Evolutionary conservation across 1,284 basidiomycete species (phyloP).

Genomic region (Microstroma glucosiphilum): DNA sequence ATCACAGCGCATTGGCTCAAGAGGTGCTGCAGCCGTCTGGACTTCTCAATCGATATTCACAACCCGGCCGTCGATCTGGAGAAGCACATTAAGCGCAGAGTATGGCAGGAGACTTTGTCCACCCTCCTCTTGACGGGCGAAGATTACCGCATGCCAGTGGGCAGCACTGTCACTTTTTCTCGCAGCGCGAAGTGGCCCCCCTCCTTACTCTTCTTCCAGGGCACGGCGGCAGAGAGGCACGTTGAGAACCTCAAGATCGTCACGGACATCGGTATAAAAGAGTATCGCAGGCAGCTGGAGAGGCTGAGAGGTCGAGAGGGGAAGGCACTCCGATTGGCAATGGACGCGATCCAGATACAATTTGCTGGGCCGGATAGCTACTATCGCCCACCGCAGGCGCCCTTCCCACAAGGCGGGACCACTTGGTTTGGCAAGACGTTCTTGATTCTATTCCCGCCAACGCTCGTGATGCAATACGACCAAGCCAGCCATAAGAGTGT

Average conservation of each 20-base stretch:
- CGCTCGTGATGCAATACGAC: constrained; percentile 64
- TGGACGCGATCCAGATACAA: constrained; percentile 27
- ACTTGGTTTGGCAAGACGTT: constrained; percentile 58
- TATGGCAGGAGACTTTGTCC: constrained; percentile 76
- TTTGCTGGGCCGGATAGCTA: constrained; percentile 42
- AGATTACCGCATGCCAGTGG: constrained; percentile 61
- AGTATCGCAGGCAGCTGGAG: constrained; percentile 22
- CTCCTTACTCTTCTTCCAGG: constrained; percentile 65
- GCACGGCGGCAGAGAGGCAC: constrained; percentile 66
- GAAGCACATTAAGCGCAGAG: constrained; percentile 64
- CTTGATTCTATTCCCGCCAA: constrained; percentile 72
- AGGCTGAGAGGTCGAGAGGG: constrained; percentile 19
- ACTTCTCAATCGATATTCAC: constrained; percentile 75
- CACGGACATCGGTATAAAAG: constrained; percentile 29
- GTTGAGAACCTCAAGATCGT: constrained; percentile 71
- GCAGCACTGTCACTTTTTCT: constrained; percentile 61
- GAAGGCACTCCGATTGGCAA: constrained; percentile 18
- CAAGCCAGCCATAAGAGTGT: constrained; percentile 53
- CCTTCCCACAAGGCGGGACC: constrained; percentile 29
- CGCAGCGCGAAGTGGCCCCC: constrained; percentile 64
- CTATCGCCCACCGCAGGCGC: constrained; percentile 29
- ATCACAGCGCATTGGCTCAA: constrained; percentile 33
- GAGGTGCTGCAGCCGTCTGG: constrained; percentile 63
- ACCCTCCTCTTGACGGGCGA: constrained; percentile 63
- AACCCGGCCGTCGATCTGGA: constrained; percentile 68